Evolutionary conservation across 176 grass and related monocot genomes (phyloP), one percentile per base, ranked within the genome.

Genomic region (Rhynchospora tenuis): DNA sequence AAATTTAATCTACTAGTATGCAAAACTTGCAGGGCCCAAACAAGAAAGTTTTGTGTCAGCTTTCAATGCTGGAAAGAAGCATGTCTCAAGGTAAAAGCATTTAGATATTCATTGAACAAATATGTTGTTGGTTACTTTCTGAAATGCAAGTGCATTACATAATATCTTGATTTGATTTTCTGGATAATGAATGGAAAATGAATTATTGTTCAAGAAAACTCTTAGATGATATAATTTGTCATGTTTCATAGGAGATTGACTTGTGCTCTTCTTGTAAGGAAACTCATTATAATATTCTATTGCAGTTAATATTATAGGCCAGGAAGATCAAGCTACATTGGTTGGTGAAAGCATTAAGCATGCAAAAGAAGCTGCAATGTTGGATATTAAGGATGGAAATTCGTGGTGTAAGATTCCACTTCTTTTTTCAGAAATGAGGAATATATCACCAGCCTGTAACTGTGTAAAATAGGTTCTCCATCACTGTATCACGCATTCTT

Each of bases 41-140:
- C 65, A 98, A 94, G 86, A 98, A 92, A 88, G 86, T 94, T 85
- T 87, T 98, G 60, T 91, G 87, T 54, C 95, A 97, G 64, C 89
- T 97, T 61, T 97, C 95, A 23, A 97, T 97, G 95, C 90, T 97
- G 59, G 95, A 97, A 88, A 97, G 92, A 91, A 97, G 90, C 68
- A 89, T 97, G 92, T 87, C 95, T 85, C 95, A 92, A 88, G 92
- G 95, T 90, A 87, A 90, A 85, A 26, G 81, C 52, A 86, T 66
- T 20, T 13, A 66, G 31, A 50, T 73, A 59, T 43, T 59, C 6
- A 13, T 9, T 83, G 59, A 83, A 54, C 61, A 68, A 67, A 69
- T 69, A 2, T 83, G 22, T 48, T 67, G 31, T 13, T 19, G 62
- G n/a, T 69, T 27, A 52, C 2, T 43, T 54, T 83, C 51, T 57